Percentiles rank a stretch among this genome's conserved stretches.
phyloP scores from a whole-genome alignment of 2,329 filamentous ascomycete species.

The Verticillium zaregamsianum region DNA sequence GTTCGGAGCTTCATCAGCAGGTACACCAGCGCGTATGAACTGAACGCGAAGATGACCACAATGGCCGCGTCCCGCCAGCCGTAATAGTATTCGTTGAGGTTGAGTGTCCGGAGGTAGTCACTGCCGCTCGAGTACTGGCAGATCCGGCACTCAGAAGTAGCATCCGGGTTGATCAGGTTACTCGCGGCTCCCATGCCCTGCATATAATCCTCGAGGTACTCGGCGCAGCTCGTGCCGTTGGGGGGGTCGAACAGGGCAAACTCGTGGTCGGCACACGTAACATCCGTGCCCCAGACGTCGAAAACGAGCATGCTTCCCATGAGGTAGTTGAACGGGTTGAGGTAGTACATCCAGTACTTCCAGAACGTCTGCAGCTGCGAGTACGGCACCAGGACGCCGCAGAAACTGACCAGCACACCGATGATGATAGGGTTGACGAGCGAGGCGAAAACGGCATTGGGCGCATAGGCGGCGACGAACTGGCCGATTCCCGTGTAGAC shows the following conservation, averaged over 20 bases:
- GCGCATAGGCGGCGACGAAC: slow-evolving; percentile 58
- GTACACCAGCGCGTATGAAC: slow-evolving; percentile 46
- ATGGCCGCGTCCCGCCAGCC: slow-evolving; percentile 65
- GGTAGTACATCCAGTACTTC: slow-evolving; percentile 60
- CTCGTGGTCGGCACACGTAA: slow-evolving; percentile 44
- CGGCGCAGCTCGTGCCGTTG: slow-evolving; percentile 47
- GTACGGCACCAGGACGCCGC: slow-evolving; percentile 70
- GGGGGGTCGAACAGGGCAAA: slow-evolving; percentile 49
- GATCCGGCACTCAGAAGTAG: slow-evolving; percentile 50
- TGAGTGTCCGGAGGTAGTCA: slow-evolving; percentile 57
- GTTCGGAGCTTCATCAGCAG: slow-evolving; percentile 43
- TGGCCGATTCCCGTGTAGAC: slow-evolving; percentile 59
- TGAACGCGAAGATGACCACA: slow-evolving; percentile 50
- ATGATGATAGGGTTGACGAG: slow-evolving; percentile 54
- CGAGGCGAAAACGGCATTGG: slow-evolving; percentile 55
- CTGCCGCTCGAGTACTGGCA: slow-evolving; percentile 55
- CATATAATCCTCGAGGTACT: slow-evolving; percentile 53
- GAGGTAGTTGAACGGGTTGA: slow-evolving; percentile 60
- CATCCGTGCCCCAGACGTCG: slow-evolving; percentile 38
- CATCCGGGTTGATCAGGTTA: slow-evolving; percentile 58
- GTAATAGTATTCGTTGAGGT: slow-evolving; percentile 56
- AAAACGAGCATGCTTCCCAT: slow-evolving; percentile 54
- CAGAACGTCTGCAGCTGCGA: slow-evolving; percentile 60
- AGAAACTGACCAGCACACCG: slow-evolving; percentile 63
- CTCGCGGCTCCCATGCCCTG: slow-evolving; percentile 38